Base-by-base conservation (phyloP, 495 filamentous ascomycete species). In the Lineolata rhizophorae region DNA sequence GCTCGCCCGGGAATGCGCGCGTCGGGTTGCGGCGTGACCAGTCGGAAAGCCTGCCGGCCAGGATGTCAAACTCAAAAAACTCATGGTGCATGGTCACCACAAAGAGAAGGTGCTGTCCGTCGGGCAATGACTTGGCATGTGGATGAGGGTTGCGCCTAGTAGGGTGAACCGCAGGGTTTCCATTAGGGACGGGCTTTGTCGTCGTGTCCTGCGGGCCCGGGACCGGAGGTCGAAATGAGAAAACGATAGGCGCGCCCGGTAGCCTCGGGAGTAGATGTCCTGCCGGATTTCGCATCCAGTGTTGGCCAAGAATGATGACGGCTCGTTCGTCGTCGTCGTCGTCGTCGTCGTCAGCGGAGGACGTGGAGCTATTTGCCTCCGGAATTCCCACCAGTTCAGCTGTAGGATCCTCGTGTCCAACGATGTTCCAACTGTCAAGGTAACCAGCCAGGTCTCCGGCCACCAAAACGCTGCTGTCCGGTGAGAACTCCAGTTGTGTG, bases 21-120 rank as follows among this genome's bases (percentile, higher is more conserved):
- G 73, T 67, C 5, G 78, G 74, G 50, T 94, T 92, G 4, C 74
- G 62, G 30, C 78, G 64, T 2, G 80, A 84, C 87, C 87, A 99
- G 19, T 77, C 62, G 0, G 74, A 74, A 6, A 93, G 56, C 6
- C 60, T 60, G 25, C 90, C 87, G 15, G 65, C 59, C 3, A 72
- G 57, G 27, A 79, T 64, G 35, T 85, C 65, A 49, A 92, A 76
- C 21, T 87, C 64, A 29, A 78, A 61, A 12, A 93, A 48, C 18
- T 83, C 65, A 36, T 81, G 74, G 30, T 70, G 58, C 13, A 74
- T 67, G 13, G 83, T 90, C 22, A 94, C 51, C 14, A 72, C 60
- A 35, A 92, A 57, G 20, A 97, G 62, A 8, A 62, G 61, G 38
- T 82, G 58, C 37, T 75, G 63, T 9, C 46, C 47, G 20, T 27